phyloP scores from a whole-genome alignment of 441 rosid genomes.

The Hura crepitans region DNA sequence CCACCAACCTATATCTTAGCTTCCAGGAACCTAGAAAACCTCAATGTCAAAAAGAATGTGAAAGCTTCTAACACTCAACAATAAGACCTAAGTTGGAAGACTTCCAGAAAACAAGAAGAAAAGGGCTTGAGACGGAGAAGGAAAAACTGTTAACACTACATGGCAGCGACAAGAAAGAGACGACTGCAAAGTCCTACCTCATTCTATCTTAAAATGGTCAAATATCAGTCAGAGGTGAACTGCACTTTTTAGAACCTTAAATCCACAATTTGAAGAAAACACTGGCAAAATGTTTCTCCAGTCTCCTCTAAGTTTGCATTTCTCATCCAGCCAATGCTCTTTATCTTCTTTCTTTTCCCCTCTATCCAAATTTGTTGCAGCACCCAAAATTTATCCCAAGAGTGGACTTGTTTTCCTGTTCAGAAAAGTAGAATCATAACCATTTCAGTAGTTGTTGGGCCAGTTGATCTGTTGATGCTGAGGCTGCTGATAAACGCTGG shows the following conservation, averaged over 20 bases:
- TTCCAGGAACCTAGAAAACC: slow-evolving; percentile 35
- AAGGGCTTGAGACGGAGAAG: slow-evolving; percentile 26
- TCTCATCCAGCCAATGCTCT: slow-evolving; percentile 32
- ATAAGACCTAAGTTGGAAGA: slow-evolving; percentile 29
- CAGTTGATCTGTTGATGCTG: slow-evolving; percentile 91
- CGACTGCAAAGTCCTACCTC: slow-evolving; percentile 43
- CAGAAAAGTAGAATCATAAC: slow-evolving; percentile 29
- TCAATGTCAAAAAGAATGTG: slow-evolving; percentile 32
- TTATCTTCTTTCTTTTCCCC: slow-evolving; percentile 28
- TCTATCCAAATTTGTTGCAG: slow-evolving; percentile 40
- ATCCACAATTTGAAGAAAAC: slow-evolving; percentile 37
- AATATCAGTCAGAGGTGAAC: slow-evolving; percentile 40
- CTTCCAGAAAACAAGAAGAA: slow-evolving; percentile 8
- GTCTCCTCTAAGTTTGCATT: slow-evolving; percentile 28
- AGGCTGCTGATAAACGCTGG: slow-evolving; percentile 80
- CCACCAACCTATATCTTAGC: slow-evolving; percentile 42
- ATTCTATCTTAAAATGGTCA: slow-evolving; percentile 38
- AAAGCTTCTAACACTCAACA: slow-evolving; percentile 42
- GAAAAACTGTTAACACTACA: slow-evolving; percentile 32
- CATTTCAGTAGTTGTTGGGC: slow-evolving; percentile 77
- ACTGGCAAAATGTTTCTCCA: slow-evolving; percentile 27
- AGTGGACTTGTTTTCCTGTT: slow-evolving; percentile 33
- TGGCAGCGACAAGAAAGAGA: slow-evolving; percentile 33
- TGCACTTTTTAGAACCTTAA: slow-evolving; percentile 32
- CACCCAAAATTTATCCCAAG: slow-evolving; percentile 37